Evolutionary conservation across 768 basidiomycete genomes (phyloP).

Genomic region (Porpolomopsis calyptriformis): DNA sequence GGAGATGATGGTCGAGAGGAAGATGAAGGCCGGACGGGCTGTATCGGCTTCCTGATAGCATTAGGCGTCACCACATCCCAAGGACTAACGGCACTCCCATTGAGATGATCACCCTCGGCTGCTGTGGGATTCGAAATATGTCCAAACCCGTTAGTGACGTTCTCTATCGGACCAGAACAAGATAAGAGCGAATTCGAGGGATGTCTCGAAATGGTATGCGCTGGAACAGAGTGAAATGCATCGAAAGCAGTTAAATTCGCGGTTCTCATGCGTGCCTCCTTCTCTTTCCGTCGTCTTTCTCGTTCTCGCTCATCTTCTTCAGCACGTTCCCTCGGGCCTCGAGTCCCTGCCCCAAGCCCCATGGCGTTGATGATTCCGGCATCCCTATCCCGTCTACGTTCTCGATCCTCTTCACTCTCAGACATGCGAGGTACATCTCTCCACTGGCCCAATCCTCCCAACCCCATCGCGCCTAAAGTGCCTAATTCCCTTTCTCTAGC

Average conservation of each 20-base stretch:
- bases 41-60: neutral
- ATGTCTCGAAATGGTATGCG: conserved; percentile 31
- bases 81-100: conserved; percentile 26
- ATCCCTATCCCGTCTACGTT: conserved; percentile 29
- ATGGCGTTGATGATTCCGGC: conserved; percentile 29
- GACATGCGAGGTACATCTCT: conserved; percentile 19
- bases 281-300: conserved; percentile 41
- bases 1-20: conserved; percentile 4
- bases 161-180: conserved; percentile 9
- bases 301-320: conserved; percentile 50
- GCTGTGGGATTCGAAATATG: conserved; percentile 8
- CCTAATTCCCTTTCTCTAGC: conserved; percentile 39
- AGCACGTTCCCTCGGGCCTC: conserved; percentile 53
- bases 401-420: conserved; percentile 38
- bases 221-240: conserved; percentile 60
- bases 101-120: conserved; percentile 18
- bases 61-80: conserved; percentile 26
- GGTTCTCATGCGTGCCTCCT: conserved; percentile 36
- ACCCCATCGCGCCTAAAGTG: conserved; percentile 38
- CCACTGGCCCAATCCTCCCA: conserved; percentile 28
- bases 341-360: conserved; percentile 25
- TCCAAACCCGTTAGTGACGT: conserved; percentile 9
- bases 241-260: conserved; percentile 50
- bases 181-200: conserved; percentile 19
- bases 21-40: conserved; percentile 5